A percentile compares a stretch with the other conserved stretches of the same genome.
phyloP scores from a whole-genome alignment of 176 grass and related monocot species.

The Stipa capillata region DNA sequence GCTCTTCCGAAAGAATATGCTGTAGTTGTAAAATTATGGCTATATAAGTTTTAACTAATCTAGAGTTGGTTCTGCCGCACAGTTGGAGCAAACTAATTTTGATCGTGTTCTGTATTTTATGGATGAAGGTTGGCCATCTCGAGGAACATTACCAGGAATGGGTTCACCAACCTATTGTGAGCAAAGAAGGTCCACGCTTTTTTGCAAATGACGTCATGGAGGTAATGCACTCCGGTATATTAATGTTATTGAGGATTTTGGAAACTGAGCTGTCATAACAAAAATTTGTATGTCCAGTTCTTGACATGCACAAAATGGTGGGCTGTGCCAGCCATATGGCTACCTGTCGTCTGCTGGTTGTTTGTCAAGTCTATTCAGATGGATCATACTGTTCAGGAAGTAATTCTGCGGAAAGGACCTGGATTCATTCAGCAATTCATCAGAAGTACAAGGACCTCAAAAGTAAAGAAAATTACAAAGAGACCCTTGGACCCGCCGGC shows the following conservation, averaged over 20 bases:
- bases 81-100: neutral
- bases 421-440: too few species aligned
- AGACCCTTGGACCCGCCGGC: too few species aligned
- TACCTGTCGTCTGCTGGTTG: constrained; percentile 73
- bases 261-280: neutral
- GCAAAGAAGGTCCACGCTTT: constrained; percentile 82
- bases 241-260: neutral
- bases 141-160: constrained; percentile 85
- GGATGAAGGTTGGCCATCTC: constrained; percentile 78
- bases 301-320: constrained; percentile 91
- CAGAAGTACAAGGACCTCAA: too few species aligned
- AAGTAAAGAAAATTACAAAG: too few species aligned
- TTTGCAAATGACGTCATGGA: constrained; percentile 67
- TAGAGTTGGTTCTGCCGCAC: neutral
- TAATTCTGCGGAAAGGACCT: too few species aligned
- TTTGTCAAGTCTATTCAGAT: constrained; percentile 45
- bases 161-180: constrained; percentile 90
- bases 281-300: constrained; percentile 31
- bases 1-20: neutral
- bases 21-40: neutral
- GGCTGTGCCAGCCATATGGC: constrained; percentile 76
- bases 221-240: constrained; percentile 18
- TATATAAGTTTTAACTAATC: neutral
- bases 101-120: neutral
- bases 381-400: constrained; percentile 49